phyloP scores from a whole-genome alignment of 1,284 basidiomycete species.

The Papiliotrema fonsecae region DNA sequence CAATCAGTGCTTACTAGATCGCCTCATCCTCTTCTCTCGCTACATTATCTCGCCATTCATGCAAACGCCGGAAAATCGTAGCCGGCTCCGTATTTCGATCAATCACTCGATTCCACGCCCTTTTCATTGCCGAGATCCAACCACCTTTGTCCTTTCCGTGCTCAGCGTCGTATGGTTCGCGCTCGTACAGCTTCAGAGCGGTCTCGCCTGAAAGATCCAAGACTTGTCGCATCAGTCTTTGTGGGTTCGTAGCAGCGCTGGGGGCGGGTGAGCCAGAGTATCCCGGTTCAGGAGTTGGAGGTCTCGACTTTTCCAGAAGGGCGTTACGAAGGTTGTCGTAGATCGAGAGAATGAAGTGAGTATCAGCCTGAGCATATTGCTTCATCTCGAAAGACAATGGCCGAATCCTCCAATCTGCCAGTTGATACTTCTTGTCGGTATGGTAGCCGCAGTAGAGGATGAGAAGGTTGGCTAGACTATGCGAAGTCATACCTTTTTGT shows the following conservation, averaged over 20 bases:
- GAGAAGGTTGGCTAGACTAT: conserved; percentile 79
- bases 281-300: conserved; percentile 23
- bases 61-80: conserved; percentile 66
- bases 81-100: conserved; percentile 49
- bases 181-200: conserved; percentile 62
- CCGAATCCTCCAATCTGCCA: conserved; percentile 94
- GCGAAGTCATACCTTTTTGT: conserved; percentile 78
- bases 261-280: conserved; percentile 7
- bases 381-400: conserved; percentile 87
- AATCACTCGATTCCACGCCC: no score
- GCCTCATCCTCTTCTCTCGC: conserved; percentile 87
- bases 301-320: conserved; percentile 57
- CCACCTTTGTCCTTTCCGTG: conserved; percentile 64
- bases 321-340: conserved; percentile 90
- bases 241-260: conserved; percentile 24
- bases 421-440: conserved; percentile 93
- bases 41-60: conserved; percentile 77
- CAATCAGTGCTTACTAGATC: conserved; percentile 59
- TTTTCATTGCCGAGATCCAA: no score
- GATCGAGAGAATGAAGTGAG: conserved; percentile 87
- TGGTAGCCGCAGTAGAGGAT: conserved; percentile 83
- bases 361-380: conserved; percentile 88
- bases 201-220: conserved; percentile 67
- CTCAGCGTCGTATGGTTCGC: conserved; percentile 63
- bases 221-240: conserved; percentile 51